Conservation (phyloP, 2,329 filamentous ascomycete species). For the Verticillium isaacii region DNA sequence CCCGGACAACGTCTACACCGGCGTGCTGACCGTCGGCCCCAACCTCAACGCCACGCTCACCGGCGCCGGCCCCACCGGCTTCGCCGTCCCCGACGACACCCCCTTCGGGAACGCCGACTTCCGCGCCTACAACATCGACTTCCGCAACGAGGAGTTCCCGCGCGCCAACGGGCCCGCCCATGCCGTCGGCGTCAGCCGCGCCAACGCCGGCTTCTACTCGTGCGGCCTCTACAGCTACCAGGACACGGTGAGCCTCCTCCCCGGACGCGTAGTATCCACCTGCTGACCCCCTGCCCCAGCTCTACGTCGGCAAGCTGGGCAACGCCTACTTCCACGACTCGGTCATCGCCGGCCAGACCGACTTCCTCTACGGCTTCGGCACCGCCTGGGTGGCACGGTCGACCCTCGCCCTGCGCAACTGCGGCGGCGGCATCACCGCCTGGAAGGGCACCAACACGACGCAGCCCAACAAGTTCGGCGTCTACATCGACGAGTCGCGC, state of each 20-base stretch:
- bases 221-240: constrained; percentile 64
- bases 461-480: constrained; percentile 61
- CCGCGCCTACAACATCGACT: constrained; percentile 62
- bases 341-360: constrained; percentile 60
- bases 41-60: constrained; percentile 59
- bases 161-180: constrained; percentile 49
- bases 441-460: constrained; percentile 66
- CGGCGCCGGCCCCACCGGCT: constrained; percentile 57
- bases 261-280: too few species aligned
- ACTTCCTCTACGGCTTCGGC: constrained; percentile 66
- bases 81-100: constrained; percentile 53
- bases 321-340: constrained; percentile 60
- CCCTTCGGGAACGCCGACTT: constrained; percentile 62
- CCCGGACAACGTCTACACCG: constrained; percentile 58
- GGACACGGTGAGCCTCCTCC: constrained; percentile 46
- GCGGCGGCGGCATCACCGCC: constrained; percentile 62
- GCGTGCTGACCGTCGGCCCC: constrained; percentile 57
- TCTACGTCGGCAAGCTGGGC: constrained; percentile 62
- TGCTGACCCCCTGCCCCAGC: constrained; percentile 18
- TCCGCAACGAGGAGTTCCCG: constrained; percentile 54
- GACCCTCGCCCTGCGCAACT: constrained; percentile 50
- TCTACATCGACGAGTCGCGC: constrained; percentile 51
- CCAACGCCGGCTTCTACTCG: constrained; percentile 64
- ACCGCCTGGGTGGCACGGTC: constrained; percentile 56
- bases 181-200: constrained; percentile 55